Evolutionary conservation across 2,329 filamentous ascomycete species (phyloP).

Genomic region (Sphaerulina vaccinii): DNA sequence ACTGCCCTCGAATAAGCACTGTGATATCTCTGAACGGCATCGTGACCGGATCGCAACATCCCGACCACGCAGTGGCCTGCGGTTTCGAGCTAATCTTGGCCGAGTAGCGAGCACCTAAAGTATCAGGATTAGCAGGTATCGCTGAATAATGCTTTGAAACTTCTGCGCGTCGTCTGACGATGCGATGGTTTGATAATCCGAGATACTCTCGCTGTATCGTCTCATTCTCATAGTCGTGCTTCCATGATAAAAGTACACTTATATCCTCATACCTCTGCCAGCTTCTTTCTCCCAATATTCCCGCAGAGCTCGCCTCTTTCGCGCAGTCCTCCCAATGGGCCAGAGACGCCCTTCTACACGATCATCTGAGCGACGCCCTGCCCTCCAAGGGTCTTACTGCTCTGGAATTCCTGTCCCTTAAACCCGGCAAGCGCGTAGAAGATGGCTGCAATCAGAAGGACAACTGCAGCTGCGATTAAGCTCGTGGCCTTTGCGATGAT

Average conservation of each 20-base stretch:
- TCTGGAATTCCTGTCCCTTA: constrained; percentile 82
- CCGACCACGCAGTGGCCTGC: too few relatives aligned
- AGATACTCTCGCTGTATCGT: too few relatives aligned
- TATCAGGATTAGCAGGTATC: too few relatives aligned
- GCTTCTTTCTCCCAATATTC: not conserved
- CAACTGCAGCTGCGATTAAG: constrained; percentile 80
- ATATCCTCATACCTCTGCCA: not conserved
- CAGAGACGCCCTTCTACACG: constrained; percentile 60
- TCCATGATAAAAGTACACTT: not conserved
- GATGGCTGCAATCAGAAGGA: constrained; percentile 70
- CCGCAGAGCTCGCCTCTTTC: not conserved
- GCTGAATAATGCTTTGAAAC: too few relatives aligned
- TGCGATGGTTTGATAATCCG: too few relatives aligned
- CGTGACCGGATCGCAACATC: too few relatives aligned
- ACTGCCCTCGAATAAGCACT: too few relatives aligned
- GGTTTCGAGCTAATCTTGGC: too few relatives aligned
- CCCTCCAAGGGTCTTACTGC: constrained; percentile 94
- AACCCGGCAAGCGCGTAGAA: constrained; percentile 80
- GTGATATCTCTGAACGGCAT: too few relatives aligned
- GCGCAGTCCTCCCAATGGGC: not conserved
- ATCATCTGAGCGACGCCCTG: constrained; percentile 97
- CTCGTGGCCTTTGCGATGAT: constrained; percentile 63
- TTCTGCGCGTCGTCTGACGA: too few relatives aligned
- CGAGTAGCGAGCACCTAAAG: too few relatives aligned
- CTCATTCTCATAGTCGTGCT: not conserved